phyloP scores from a whole-genome alignment of 2,329 filamentous ascomycete genomes.

The Cryphonectria naterciae region DNA sequence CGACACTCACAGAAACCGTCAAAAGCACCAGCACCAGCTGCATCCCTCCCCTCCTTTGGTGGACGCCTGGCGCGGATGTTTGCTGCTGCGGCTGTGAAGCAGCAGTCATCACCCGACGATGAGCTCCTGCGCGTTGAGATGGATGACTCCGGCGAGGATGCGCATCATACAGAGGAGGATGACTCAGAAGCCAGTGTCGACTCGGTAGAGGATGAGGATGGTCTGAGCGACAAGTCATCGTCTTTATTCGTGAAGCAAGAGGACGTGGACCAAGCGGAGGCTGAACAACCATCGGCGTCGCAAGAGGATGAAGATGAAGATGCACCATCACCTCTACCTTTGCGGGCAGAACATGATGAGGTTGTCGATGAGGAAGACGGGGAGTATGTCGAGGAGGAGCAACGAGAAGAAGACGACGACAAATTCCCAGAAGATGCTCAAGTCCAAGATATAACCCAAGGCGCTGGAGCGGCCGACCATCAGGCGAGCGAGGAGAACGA shows the following conservation, averaged over 20 bases:
- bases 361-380: conserved; percentile 23
- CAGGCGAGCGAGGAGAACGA: conserved; percentile 43
- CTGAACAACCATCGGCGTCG: conserved; percentile 9
- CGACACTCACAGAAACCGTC: conserved; percentile 41
- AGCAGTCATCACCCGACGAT: conserved; percentile 27
- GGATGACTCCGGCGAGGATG: conserved; percentile 24
- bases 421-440: conserved; percentile 47
- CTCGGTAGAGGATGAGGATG: conserved; percentile 31
- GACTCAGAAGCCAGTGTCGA: conserved; percentile 13
- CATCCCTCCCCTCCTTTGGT: conserved; percentile 47
- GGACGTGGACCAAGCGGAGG: conserved; percentile 22
- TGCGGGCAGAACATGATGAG: conserved; percentile 29
- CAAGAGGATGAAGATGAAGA: conserved; percentile 32
- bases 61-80: conserved; percentile 50
- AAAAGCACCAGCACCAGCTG: conserved; percentile 31
- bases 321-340: conserved; percentile 27
- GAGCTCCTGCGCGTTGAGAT: conserved; percentile 31
- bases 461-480: conserved; percentile 32
- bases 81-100: conserved; percentile 41
- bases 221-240: conserved; percentile 14
- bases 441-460: conserved; percentile 33
- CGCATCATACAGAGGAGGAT: conserved; percentile 24
- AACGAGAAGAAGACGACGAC: conserved; percentile 60
- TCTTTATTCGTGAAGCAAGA: conserved; percentile 27
- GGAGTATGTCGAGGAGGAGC: conserved; percentile 40